Percentiles rank a stretch among this genome's conserved stretches.
phyloP scores from a whole-genome alignment of 495 filamentous ascomycete species.

The Poronia punctata region DNA sequence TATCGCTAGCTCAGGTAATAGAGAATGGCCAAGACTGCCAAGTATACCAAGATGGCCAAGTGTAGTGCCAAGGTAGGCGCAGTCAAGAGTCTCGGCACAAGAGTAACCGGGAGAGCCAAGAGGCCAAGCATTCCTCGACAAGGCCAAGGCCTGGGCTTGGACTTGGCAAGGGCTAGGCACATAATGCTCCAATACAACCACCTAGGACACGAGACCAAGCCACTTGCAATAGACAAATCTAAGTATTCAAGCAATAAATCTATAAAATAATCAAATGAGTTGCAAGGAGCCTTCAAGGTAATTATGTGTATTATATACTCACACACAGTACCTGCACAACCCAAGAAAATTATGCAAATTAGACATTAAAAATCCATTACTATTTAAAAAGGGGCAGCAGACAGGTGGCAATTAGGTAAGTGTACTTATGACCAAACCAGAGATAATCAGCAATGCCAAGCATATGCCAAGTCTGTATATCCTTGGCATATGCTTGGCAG shows the following conservation, averaged over 20 bases:
- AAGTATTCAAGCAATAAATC: not conserved
- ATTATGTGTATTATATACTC: too few relatives aligned
- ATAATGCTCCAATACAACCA: too few relatives aligned
- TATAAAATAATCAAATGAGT: too few relatives aligned
- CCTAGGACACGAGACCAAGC: not conserved
- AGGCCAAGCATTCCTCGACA: constrained; percentile 3
- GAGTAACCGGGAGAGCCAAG: constrained; percentile 18
- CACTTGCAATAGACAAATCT: not conserved
- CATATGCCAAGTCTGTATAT: constrained; percentile 15
- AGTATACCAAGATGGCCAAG: constrained; percentile 13
- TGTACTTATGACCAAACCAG: constrained; percentile 2
- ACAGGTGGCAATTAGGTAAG: not conserved
- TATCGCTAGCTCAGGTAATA: not conserved
- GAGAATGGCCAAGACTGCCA: not conserved
- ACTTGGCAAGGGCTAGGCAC: constrained; percentile 19
- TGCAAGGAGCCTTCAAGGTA: too few relatives aligned
- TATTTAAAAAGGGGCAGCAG: not conserved
- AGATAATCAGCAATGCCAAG: constrained; percentile 31
- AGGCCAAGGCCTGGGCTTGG: constrained; percentile 2
- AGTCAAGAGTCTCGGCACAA: constrained; percentile 25
- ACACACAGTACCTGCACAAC: too few relatives aligned
- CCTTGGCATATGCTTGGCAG: constrained; percentile 21
- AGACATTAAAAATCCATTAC: not conserved
- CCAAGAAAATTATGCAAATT: too few relatives aligned
- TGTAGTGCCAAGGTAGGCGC: constrained; percentile 22